These are phyloP conservation scores for Phytopythium litorale DNA, from an alignment of 352 stramenopile species.

Conservation along the genomic window DNA sequence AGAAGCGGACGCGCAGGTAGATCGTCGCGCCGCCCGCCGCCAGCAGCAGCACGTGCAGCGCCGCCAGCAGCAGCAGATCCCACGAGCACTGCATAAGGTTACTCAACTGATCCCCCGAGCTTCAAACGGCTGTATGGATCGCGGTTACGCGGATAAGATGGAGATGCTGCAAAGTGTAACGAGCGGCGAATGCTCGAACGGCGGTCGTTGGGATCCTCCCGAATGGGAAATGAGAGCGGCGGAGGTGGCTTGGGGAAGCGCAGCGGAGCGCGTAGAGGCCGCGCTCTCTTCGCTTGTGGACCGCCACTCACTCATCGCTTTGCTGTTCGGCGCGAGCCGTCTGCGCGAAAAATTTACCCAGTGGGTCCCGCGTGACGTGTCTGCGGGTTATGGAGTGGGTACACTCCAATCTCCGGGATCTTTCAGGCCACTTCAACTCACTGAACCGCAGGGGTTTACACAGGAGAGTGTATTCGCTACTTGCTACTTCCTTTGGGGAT, in stretches of 20 bases:
- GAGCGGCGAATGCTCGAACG: background rate
- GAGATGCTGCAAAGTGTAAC: background rate
- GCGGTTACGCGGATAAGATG: background rate
- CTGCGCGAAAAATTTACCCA: no score
- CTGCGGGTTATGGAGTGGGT: background rate
- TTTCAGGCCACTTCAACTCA: no score
- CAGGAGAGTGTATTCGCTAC: no score
- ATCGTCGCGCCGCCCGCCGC: background rate
- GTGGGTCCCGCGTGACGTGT: no score
- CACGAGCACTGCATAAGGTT: slow-evolving; percentile 4
- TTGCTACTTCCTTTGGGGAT: no score
- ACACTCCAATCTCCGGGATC: background rate
- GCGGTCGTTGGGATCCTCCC: background rate
- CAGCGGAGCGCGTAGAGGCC: background rate
- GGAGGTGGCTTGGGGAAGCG: no score
- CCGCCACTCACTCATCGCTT: background rate
- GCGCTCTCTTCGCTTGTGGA: background rate
- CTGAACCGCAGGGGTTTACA: no score
- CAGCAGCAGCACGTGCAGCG: slow-evolving; percentile 7
- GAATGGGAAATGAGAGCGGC: no score
- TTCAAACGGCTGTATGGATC: no score
- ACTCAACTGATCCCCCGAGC: no score
- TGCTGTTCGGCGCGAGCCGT: background rate
- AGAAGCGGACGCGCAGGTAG: background rate
- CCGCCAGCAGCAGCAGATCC: slow-evolving; percentile 4